These are phyloP conservation scores for Claviceps sorghi DNA, from an alignment of 2,329 filamentous ascomycete genomes.

Conservation along the genomic window DNA sequence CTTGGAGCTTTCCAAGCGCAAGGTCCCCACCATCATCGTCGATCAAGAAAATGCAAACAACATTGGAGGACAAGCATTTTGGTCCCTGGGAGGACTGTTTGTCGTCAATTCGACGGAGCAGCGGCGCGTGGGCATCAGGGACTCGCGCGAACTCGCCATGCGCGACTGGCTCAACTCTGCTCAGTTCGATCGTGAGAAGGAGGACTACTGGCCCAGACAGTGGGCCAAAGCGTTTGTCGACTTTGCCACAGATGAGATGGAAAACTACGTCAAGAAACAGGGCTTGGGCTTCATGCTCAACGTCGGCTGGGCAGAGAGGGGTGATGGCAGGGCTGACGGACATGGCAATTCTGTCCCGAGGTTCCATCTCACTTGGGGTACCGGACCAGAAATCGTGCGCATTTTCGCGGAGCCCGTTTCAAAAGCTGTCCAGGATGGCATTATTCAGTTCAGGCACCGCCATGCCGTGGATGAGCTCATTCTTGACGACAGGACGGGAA, in stretches of 20 bases:
- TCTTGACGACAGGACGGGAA: slow-evolving; percentile 32
- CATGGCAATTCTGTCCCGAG: slow-evolving; percentile 49
- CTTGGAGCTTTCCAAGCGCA: slow-evolving; percentile 37
- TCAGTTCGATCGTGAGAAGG: slow-evolving; percentile 39
- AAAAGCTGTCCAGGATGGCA: slow-evolving; percentile 34
- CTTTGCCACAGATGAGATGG: slow-evolving; percentile 45
- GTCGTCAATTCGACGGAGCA: slow-evolving; percentile 42
- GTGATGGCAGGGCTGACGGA: slow-evolving; percentile 37
- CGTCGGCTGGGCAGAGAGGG: slow-evolving; percentile 48
- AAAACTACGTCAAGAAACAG: slow-evolving; percentile 37
- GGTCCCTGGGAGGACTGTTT: slow-evolving; percentile 48
- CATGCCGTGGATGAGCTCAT: slow-evolving; percentile 43
- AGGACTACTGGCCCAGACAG: slow-evolving; percentile 42
- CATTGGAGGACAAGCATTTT: slow-evolving; percentile 48
- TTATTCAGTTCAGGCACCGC: slow-evolving; percentile 40
- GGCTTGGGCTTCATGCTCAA: slow-evolving; percentile 38
- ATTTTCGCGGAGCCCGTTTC: slow-evolving; percentile 42
- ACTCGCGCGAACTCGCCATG: slow-evolving; percentile 41
- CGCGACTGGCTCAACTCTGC: slow-evolving; percentile 45
- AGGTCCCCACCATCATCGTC: slow-evolving; percentile 35
- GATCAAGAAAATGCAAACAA: slow-evolving; percentile 44
- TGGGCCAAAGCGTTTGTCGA: slow-evolving; percentile 52
- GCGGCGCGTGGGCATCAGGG: slow-evolving; percentile 42
- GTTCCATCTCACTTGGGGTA: slow-evolving; percentile 50
- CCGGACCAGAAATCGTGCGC: slow-evolving; percentile 44